Percentiles rank a stretch among this genome's conserved stretches.
Evolutionary conservation across 257 asterid species (phyloP).

Genomic region (Penstemon eatonii): DNA sequence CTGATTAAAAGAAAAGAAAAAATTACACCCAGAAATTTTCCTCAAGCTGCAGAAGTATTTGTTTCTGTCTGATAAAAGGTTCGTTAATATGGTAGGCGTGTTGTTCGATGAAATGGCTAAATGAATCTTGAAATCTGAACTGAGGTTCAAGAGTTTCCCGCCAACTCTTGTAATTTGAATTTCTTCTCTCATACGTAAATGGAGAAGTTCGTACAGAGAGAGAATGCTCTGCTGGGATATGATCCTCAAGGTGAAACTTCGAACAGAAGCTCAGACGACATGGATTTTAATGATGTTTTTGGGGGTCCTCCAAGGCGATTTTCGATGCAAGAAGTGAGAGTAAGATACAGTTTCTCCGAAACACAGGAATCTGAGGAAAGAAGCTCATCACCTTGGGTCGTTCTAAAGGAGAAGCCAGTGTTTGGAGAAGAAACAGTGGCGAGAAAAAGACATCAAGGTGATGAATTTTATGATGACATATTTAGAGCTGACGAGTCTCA

Average conservation of each 20-base stretch:
- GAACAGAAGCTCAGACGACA: constrained; percentile 37
- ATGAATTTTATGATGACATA: constrained; percentile 75
- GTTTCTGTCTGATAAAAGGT: neutral
- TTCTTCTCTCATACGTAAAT: constrained; percentile 24
- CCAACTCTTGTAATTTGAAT: constrained; percentile 31
- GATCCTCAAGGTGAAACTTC: constrained; percentile 28
- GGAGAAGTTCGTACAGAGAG: constrained; percentile 56
- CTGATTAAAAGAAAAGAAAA: too few relatives aligned
- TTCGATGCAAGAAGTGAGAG: constrained; percentile 60
- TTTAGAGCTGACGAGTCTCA: constrained; percentile 55
- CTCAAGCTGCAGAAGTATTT: neutral
- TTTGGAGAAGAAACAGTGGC: constrained; percentile 55
- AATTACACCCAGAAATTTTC: neutral
- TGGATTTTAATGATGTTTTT: constrained; percentile 80
- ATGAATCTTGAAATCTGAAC: neutral
- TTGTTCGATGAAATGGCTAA: neutral
- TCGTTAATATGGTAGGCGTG: neutral
- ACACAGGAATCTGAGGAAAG: constrained; percentile 40
- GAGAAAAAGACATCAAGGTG: constrained; percentile 45
- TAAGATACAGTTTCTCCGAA: constrained; percentile 55
- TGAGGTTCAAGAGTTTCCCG: constrained; percentile 39
- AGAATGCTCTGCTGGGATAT: constrained; percentile 36
- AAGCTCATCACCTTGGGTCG: constrained; percentile 33
- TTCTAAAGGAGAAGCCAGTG: constrained; percentile 57
- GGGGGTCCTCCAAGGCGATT: constrained; percentile 92